phyloP scores from a whole-genome alignment of 345 rosid genomes.

The Eucalyptus coolabah region DNA sequence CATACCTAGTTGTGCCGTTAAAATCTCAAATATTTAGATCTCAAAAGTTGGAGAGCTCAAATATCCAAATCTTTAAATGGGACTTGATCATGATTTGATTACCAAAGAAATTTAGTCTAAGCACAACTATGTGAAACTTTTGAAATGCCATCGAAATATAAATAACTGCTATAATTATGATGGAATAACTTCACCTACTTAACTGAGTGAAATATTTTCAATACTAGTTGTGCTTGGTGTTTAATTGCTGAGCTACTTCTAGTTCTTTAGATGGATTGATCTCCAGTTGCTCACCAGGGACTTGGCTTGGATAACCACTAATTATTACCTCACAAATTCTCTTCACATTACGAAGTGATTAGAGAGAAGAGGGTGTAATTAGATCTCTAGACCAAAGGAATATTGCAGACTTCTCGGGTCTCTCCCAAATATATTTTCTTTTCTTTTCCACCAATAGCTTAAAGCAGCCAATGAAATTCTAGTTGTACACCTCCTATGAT shows the following conservation, averaged over 20 bases:
- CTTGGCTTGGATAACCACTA: background rate
- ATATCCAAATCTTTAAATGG: background rate
- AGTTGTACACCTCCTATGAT: background rate
- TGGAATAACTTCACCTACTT: background rate
- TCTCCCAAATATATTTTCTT: background rate
- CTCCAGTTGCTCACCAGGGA: background rate
- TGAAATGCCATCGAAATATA: background rate
- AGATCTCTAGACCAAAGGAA: background rate
- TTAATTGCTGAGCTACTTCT: background rate
- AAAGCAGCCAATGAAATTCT: background rate
- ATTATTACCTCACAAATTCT: background rate
- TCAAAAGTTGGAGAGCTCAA: background rate
- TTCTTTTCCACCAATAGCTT: background rate
- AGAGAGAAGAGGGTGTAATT: background rate
- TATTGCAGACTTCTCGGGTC: background rate
- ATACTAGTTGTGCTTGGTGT: background rate
- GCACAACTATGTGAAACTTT: background rate
- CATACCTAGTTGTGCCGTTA: background rate
- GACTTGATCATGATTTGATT: background rate
- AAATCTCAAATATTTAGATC: background rate
- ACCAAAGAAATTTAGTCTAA: background rate
- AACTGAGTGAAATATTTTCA: background rate
- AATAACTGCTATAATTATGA: background rate
- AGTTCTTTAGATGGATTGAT: background rate
- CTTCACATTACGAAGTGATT: background rate